Evolutionary conservation across 495 filamentous ascomycete genomes (phyloP), one percentile per base, ranked within the genome.

Genomic region (Tuber brumale): DNA sequence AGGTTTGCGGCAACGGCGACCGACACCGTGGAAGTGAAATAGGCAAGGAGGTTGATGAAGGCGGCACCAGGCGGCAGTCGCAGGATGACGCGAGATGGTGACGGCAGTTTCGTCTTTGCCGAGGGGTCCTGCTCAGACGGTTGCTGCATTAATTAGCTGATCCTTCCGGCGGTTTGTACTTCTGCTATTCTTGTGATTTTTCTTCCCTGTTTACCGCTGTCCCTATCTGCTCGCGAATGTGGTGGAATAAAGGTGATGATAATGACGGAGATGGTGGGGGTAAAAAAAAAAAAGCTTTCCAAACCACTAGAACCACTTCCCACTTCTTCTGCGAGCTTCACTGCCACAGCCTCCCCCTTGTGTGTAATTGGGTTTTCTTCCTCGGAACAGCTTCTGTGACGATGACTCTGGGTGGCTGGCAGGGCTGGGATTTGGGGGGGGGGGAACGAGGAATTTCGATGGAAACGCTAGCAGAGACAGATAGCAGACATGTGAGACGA

Each of bases 121-220:
- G 77, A 66, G 78, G 73, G 66, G 66, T 79, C 72, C 78, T 79
- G 78, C 79, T 79, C 74, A 74, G 78, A 80, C 78, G 78, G 79
- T 79, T 79, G 78, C 78, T 76, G 78, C 78, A 80, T 80, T 80
- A 80, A 80, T 80, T 80, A 80, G 78, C 78, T 80, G 70, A 74
- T 80, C 78, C 78, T 76, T 80, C 78, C 75, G 70, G 78, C 76
- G 77, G 78, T 79, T 80, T 73, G 78, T 79, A 77, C 74, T 70
- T 80, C 73, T 77, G 66, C 71, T 72, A 72, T 71, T 71, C 75
- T 39, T 73, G 45, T 69, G 71, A 79, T 71, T 73, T 73, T 46
- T 23, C 75, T 72, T 44, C 41, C 23, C 45, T 57, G 43, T 61
- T 45, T n/a, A 45, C 73, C 69, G 69, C 71, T 70, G 41, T 75